Conservation (phyloP, 2,329 filamentous ascomycete species). For the Aquanectria penicillioides region DNA sequence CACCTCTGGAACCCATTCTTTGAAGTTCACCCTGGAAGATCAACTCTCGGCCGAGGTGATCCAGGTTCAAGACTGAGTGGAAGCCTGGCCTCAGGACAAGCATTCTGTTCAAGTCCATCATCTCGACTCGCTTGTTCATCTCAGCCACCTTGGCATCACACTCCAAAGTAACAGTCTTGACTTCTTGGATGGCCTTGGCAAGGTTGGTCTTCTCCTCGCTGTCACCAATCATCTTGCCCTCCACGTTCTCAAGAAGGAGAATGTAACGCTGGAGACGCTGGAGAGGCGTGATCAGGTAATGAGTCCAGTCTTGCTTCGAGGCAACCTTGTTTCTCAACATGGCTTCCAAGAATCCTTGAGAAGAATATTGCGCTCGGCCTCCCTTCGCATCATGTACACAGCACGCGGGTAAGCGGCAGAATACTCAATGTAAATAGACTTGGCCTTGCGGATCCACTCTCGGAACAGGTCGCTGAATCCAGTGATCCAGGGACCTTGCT, state of each 20-base stretch:
- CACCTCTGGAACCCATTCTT: conserved; percentile 86
- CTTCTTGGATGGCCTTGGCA: conserved; percentile 86
- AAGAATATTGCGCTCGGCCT: conserved; percentile 83
- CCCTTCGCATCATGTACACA: conserved; percentile 82
- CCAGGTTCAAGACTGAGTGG: conserved; percentile 88
- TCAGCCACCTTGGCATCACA: conserved; percentile 94
- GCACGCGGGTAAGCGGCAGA: conserved; percentile 88
- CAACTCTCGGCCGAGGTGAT: conserved; percentile 91
- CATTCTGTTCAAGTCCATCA: conserved; percentile 85
- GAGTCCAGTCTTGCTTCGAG: conserved; percentile 90
- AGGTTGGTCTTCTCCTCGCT: conserved; percentile 91
- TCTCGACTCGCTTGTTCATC: conserved; percentile 88
- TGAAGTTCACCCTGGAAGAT: conserved; percentile 91
- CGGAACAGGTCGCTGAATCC: conserved; percentile 98
- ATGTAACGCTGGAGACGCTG: conserved; percentile 92
- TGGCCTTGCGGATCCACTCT: conserved; percentile 97
- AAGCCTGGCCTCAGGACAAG: conserved; percentile 88
- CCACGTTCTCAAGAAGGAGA: conserved; percentile 82
- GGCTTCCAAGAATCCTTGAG: conserved; percentile 89
- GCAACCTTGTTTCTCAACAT: conserved; percentile 82
- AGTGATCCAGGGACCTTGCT: conserved; percentile 93
- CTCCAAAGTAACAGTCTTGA: conserved; percentile 87
- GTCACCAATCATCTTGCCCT: conserved; percentile 84
- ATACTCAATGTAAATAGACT: conserved; percentile 89
- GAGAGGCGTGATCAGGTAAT: conserved; percentile 92